These are phyloP conservation scores for Fraxinus quadrangulata DNA, from an alignment of 257 asterid genomes.

Conservation along the genomic window DNA sequence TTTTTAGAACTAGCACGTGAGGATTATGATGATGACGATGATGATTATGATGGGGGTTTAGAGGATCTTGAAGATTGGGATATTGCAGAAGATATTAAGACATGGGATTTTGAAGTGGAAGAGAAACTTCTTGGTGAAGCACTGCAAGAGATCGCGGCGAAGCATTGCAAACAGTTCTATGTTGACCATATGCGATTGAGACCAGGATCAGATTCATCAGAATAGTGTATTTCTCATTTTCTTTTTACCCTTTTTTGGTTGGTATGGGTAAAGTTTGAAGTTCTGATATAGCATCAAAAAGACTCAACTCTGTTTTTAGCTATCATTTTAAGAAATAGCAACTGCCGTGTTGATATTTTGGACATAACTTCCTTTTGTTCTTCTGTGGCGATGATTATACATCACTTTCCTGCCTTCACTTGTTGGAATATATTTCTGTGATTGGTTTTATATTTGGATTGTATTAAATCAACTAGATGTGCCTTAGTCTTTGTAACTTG, in stretches of 20 bases:
- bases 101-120: conserved; percentile 17
- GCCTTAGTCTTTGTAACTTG: not conserved
- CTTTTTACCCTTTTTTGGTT: not conserved
- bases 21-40: conserved; percentile 6
- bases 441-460: not conserved
- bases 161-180: not conserved
- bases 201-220: not conserved
- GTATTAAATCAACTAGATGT: not conserved
- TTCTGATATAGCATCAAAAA: not conserved
- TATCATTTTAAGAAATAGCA: not conserved
- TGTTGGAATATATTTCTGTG: not conserved
- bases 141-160: not conserved
- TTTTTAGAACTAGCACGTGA: not conserved
- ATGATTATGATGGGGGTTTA: not conserved
- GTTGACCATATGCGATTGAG: too few species aligned
- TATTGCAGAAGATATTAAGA: not conserved
- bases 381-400: not conserved
- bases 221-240: not conserved
- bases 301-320: not conserved
- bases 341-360: not conserved
- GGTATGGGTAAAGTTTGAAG: not conserved
- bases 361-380: not conserved
- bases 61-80: not conserved
- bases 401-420: not conserved
- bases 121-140: conserved; percentile 15